phyloP scores from a whole-genome alignment of 2,329 filamentous ascomycete species.

The Talaromyces sp. region DNA sequence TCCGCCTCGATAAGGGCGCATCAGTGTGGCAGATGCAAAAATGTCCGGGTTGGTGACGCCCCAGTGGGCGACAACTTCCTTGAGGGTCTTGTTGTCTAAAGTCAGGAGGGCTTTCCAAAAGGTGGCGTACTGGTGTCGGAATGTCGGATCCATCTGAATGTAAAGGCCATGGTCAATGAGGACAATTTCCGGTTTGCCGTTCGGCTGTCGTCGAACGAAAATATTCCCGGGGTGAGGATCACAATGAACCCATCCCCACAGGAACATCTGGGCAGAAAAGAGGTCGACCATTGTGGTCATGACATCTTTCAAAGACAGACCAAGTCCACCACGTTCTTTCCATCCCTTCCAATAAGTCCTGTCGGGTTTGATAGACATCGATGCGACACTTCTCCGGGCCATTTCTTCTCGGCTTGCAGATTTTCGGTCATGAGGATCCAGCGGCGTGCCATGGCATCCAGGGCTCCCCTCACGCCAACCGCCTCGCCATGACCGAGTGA shows the following conservation, averaged over 20 bases:
- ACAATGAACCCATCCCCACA: slow-evolving; percentile 92
- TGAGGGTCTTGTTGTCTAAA: slow-evolving; percentile 80
- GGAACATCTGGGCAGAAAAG: slow-evolving; percentile 96
- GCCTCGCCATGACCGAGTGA: slow-evolving; percentile 73
- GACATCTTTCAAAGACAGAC: slow-evolving; percentile 74
- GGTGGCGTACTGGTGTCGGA: slow-evolving; percentile 76
- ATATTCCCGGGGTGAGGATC: slow-evolving; percentile 98
- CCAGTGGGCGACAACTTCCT: slow-evolving; percentile 70
- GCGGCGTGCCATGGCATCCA: slow-evolving; percentile 63
- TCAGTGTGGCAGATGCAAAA: slow-evolving; percentile 83
- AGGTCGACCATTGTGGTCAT: slow-evolving; percentile 97
- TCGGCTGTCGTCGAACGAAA: slow-evolving; percentile 80
- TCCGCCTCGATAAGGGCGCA: slow-evolving; percentile 87
- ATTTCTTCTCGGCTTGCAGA: slow-evolving; percentile 43
- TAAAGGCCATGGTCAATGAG: slow-evolving; percentile 97
- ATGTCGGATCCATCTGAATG: slow-evolving; percentile 78
- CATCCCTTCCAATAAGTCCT: slow-evolving; percentile 72
- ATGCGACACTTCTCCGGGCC: slow-evolving; percentile 17
- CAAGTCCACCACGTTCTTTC: slow-evolving; percentile 71
- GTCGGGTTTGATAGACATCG: slow-evolving; percentile 68
- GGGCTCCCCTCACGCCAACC: slow-evolving; percentile 71
- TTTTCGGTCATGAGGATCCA: slow-evolving; percentile 51
- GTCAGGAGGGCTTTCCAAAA: slow-evolving; percentile 95
- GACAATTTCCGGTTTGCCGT: slow-evolving; percentile 80
- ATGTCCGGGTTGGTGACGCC: slow-evolving; percentile 84